Base-by-base conservation (phyloP, 371 early-diverging fungal genomes). In the Nosema muscidifuracis region DNA sequence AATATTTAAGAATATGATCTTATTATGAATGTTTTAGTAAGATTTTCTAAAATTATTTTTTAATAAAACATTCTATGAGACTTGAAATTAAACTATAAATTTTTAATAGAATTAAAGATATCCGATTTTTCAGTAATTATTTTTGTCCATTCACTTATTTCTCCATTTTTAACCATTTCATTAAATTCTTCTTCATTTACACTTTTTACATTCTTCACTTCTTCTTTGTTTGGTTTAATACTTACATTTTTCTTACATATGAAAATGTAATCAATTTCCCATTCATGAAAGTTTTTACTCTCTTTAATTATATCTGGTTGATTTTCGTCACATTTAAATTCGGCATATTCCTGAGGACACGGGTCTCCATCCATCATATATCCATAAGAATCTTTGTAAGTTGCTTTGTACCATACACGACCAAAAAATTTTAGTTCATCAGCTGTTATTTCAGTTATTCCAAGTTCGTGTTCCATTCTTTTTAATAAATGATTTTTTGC, bases 211-310 rank as follows among this genome's bases (percentile, higher is more conserved):
- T 71, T 51, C 31, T 26, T 18, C 22, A 71, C 71, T 56, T 71
- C 71, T 2, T 55, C 33, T 28, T 26, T 22, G 50, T 71, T 71
- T 31, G 40, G 15, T 24, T 31, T 13, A 7, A 64, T 26, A 15
- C 16, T 3, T 2, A 40, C 53, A 16, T 62, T 34, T 43, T 55
- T 63, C 24, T 63, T 55, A n/a, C 50, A 38, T 20, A 64, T 18
- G 53, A 71, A 53, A 63, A 64, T 55, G 22, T 71, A 71, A 42
- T 71, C 71, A 55, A 71, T 33, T 38, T 71, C 71, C 56, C 56
- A 64, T 33, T 71, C 71, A 24, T 16, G 10, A 18, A 60, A 71
- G 18, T 71, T 31, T 34, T 36, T 33, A 20, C 38, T 44, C 6
- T 60, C 9, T 60, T 60, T 60, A n/a, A 15, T 26, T 15, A 56